Evolutionary conservation across 2,329 filamentous ascomycete species (phyloP).

Genomic region (Chrysoporthe cubensis): DNA sequence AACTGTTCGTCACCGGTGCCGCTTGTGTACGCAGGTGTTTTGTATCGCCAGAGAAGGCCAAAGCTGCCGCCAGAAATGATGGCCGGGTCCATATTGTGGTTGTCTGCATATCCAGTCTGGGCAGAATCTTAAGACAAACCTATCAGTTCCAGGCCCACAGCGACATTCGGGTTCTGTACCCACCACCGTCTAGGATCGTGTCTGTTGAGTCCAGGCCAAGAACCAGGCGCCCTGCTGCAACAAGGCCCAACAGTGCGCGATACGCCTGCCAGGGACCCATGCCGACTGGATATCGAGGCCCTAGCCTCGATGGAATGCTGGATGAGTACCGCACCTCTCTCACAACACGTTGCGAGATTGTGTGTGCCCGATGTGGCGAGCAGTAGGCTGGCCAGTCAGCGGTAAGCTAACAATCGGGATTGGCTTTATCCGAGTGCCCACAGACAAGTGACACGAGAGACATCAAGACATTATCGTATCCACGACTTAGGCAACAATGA

Average conservation of each 20-base stretch:
- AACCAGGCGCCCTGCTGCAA: neutral
- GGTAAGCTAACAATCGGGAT: too few species aligned
- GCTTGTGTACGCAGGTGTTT: slow-evolving; percentile 21
- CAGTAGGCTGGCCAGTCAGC: too few species aligned
- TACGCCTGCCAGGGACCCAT: neutral
- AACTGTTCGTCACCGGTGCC: slow-evolving; percentile 37
- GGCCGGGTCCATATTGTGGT: slow-evolving; percentile 45
- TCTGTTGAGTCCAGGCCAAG: neutral
- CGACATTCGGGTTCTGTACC: neutral
- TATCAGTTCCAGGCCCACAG: neutral
- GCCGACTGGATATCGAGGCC: neutral
- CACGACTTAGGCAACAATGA: too few species aligned
- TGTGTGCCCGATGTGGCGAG: neutral
- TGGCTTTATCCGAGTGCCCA: too few species aligned
- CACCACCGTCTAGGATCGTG: neutral
- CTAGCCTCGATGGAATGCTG: neutral
- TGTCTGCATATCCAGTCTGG: slow-evolving; percentile 39
- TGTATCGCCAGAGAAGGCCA: slow-evolving; percentile 32
- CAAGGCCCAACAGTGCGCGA: neutral
- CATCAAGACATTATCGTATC: too few species aligned
- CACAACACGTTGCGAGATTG: neutral
- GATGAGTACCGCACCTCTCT: neutral
- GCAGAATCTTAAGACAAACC: slow-evolving; percentile 20
- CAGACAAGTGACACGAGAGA: too few species aligned
- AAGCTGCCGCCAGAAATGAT: slow-evolving; percentile 41